These are phyloP conservation scores for Thelephora aurantiotincta DNA, from an alignment of 768 basidiomycete genomes.

Conservation along the genomic window DNA sequence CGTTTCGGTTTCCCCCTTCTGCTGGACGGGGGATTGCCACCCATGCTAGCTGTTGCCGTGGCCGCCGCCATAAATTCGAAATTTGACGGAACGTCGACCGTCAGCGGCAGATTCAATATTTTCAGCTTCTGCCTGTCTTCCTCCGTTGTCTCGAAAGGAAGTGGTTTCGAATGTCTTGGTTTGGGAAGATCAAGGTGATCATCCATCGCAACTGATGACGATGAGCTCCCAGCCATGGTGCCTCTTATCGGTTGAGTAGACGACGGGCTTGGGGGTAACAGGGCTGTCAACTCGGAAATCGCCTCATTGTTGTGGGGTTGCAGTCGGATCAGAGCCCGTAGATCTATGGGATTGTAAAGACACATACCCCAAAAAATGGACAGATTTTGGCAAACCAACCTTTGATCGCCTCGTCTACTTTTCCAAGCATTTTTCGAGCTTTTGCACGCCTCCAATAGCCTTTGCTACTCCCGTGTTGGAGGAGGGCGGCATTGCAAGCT, in stretches of 20 bases:
- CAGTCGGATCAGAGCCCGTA: slow-evolving; percentile 42
- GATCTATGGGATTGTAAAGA: slow-evolving; percentile 24
- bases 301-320: slow-evolving; percentile 58
- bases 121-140: slow-evolving; percentile 41
- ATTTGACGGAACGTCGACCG: slow-evolving; percentile 20
- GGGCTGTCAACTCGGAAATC: slow-evolving; percentile 33
- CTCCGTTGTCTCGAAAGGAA: slow-evolving; percentile 37
- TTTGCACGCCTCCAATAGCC: slow-evolving; percentile 58
- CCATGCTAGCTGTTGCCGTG: background rate
- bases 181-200: slow-evolving; percentile 22
- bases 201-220: slow-evolving; percentile 10
- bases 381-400: slow-evolving; percentile 21
- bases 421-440: slow-evolving; percentile 46
- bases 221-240: slow-evolving; percentile 3
- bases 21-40: background rate
- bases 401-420: slow-evolving; percentile 42
- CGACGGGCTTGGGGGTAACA: slow-evolving; percentile 16
- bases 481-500: slow-evolving; percentile 51
- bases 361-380: background rate
- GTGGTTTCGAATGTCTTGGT: slow-evolving; percentile 27
- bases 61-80: slow-evolving; percentile 1
- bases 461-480: slow-evolving; percentile 54
- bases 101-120: slow-evolving; percentile 31
- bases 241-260: slow-evolving; percentile 4
- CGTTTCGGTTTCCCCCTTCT: slow-evolving; percentile 5